Evolutionary conservation across 768 basidiomycete genomes (phyloP), one percentile per base, ranked within the genome.

Genomic region (Amanita pallidorosea): DNA sequence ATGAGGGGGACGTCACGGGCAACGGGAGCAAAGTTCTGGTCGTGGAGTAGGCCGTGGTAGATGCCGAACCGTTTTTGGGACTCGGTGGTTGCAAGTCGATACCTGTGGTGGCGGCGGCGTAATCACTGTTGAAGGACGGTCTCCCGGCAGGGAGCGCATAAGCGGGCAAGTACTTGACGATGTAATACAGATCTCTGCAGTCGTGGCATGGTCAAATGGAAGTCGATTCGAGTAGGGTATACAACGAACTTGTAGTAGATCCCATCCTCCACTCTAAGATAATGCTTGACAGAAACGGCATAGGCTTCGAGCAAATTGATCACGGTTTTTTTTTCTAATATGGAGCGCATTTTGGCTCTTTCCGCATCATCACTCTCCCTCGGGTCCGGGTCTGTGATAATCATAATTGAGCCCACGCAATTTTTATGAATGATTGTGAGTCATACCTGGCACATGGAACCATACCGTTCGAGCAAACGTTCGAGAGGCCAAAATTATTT

Each of bases 141-240:
- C 77, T 64, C 29, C 77, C 76, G 2, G 73, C 59, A 1, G 80
- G 79, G 4, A 82, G 63, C 1, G 74, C 72, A 56, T 82, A 83
- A 9, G 77, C 68, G 3, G 85, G 83, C n/a, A 88, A 72, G 61
- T 79, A 84, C 60, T 83, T 86, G 60, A 83, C 78, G 40, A 81
- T 74, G 54, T 82, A 74, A 64, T 82, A 85, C 13, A 85, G 65
- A 60, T 85, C 81, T 56, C 71, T 74, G 18, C 25, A 18, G 27
- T 20, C 3, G 17, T 18, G n/a, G 33, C 33, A 5, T 13, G 40
- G 17, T 20, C 12, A n/a, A 25, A 17, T 27, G 17, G 5, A 43
- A 13, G 42, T 22, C 2, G 35, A 18, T 22, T 20, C n/a, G n/a
- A n/a, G 22, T 4, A 5, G 27, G n/a, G 18, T 27, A 41, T 7